phyloP scores from a whole-genome alignment of 371 early-diverging fungal species.

The Saksenaea vasiformis region DNA sequence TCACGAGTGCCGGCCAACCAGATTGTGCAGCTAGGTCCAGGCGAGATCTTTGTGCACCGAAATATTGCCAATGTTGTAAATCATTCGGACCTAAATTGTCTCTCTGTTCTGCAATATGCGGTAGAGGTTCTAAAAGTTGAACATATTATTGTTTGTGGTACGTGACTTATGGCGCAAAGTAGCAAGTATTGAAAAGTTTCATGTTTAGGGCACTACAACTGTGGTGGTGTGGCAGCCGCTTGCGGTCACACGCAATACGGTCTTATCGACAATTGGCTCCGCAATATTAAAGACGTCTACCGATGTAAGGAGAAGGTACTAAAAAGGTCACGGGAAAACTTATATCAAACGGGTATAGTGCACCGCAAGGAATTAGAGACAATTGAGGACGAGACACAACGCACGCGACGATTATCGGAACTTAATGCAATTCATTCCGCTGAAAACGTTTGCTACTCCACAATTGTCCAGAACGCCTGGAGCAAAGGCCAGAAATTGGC shows the following conservation, averaged over 20 bases:
- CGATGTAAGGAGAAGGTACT: conserved; percentile 30
- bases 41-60: conserved; percentile 94
- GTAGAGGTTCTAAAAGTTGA: conserved; percentile 90
- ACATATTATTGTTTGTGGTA: conserved; percentile 90
- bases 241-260: conserved; percentile 64
- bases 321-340: neutral
- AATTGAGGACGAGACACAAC: conserved; percentile 40
- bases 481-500: conserved; percentile 69
- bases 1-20: conserved; percentile 84
- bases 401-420: conserved; percentile 61
- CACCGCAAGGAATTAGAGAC: conserved; percentile 53
- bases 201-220: conserved; percentile 74
- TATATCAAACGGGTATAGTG: conserved; percentile 19
- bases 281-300: conserved; percentile 78
- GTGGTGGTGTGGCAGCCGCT: conserved; percentile 86
- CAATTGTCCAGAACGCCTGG: conserved; percentile 88
- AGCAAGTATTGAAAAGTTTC: neutral
- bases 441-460: conserved; percentile 69
- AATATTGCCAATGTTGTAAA: conserved; percentile 94
- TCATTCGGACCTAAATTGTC: conserved; percentile 74
- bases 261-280: conserved; percentile 85
- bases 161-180: neutral
- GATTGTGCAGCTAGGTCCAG: conserved; percentile 65
- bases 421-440: conserved; percentile 81
- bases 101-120: conserved; percentile 92